Evolutionary conservation across 2,329 filamentous ascomycete genomes (phyloP), one percentile per base, ranked within the genome.

Genomic region (Ophiostoma sp.): DNA sequence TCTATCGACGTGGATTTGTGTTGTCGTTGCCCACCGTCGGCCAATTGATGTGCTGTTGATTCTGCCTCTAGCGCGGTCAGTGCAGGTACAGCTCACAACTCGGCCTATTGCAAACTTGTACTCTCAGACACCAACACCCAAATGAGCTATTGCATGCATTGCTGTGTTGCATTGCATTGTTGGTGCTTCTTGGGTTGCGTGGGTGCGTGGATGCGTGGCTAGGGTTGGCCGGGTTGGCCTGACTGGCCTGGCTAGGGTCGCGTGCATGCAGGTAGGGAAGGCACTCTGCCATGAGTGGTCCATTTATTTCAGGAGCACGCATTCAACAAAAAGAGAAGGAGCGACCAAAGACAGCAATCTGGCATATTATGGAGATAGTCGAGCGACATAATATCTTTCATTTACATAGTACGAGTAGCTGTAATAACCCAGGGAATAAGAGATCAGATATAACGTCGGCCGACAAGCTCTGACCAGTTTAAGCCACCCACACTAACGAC

Each of bases 111-210:
- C 44, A 48, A 17, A n/a, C 44, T 48, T 48, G 20, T 48, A 48
- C 44, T 48, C 44, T 8, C 20, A n/a, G 17, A 48, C 44, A 20
- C 17, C 54, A 27, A 33, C 31, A 60, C 7, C 60, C 27, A 36
- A 33, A 33, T 31, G 60, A 33, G 60, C 8, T 23, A 23, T 27
- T 33, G 33, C 15, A 23, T 57, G 52, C 52, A 57, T 57, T 13
- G 48, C 57, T 15, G 57, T 62, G 57, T 62, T 23, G 60, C 60
- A 64, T 64, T 64, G 60, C 60, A 64, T 64, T 64, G 60, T 35
- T 36, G 60, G 60, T 64, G 31, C n/a, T 64, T 64, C 31, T 64
- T 64, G 60, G 60, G 60, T 64, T 64, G 60, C 31, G 60, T 64
- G 60, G 23, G 23, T 27, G 54, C 54, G 31, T 60, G 54, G 23